phyloP scores from a whole-genome alignment of 2,329 filamentous ascomycete genomes.

The Cordyceps tenuipes region DNA sequence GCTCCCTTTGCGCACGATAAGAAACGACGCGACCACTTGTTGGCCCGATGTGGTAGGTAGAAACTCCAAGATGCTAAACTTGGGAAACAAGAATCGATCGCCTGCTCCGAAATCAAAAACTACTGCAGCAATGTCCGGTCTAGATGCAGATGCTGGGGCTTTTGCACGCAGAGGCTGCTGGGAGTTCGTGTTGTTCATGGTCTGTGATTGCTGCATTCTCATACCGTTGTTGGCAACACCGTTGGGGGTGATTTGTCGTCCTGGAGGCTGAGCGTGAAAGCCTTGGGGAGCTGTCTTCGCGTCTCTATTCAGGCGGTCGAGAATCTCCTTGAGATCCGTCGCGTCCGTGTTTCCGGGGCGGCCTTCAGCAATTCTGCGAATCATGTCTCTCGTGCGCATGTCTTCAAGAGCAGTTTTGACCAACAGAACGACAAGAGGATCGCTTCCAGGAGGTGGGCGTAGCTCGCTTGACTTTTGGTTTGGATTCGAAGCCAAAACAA shows the following conservation, averaged over 20 bases:
- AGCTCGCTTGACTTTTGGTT: constrained; percentile 45
- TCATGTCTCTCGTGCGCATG: constrained; percentile 38
- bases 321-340: constrained; percentile 42
- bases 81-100: constrained; percentile 72
- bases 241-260: constrained; percentile 22
- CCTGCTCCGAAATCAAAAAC: constrained; percentile 65
- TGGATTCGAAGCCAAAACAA: constrained; percentile 51
- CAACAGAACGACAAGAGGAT: constrained; percentile 47
- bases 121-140: constrained; percentile 56
- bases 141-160: constrained; percentile 44
- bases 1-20: constrained; percentile 66
- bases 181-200: constrained; percentile 24
- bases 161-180: constrained; percentile 52
- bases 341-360: constrained; percentile 44
- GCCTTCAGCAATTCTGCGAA: constrained; percentile 44
- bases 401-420: constrained; percentile 52
- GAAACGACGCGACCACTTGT: constrained; percentile 64
- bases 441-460: constrained; percentile 44
- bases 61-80: constrained; percentile 67
- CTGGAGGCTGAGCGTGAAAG: constrained; percentile 18
- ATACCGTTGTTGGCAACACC: constrained; percentile 23
- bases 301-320: constrained; percentile 41
- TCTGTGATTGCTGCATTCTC: constrained; percentile 10
- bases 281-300: constrained; percentile 27
- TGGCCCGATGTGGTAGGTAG: constrained; percentile 41